Base-by-base conservation (phyloP, 495 filamentous ascomycete genomes). In the Hamigera avellanea region DNA sequence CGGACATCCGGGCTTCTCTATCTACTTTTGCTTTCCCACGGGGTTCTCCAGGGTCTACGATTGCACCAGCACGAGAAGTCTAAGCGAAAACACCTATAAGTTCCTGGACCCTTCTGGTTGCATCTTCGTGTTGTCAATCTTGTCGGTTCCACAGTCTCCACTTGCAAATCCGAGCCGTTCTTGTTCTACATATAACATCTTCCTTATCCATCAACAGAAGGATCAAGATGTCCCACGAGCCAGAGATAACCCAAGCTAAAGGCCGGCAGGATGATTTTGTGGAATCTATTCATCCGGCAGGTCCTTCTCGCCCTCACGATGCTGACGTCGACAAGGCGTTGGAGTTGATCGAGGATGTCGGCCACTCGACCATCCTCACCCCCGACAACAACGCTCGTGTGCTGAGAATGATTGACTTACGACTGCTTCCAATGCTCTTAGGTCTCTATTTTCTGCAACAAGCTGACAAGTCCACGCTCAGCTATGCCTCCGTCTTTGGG, bases 381-480 rank as follows among this genome's bases (percentile, higher is more conserved):
- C 56, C 63, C 0, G 71, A 70, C 43, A 73, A 76, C 37, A 75
- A 76, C 47, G 61, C 55, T 13, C 59, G 62, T 19, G 59, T 64
- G 15, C 54, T 75, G 31, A 54, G 60, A 15, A 66, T 67, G 48
- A 77, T 77, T 30, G 73, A 77, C 41, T 45, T 61, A 26, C 53
- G 69, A 33, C 35, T 77, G 3, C 62, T 77, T 42, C 73, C 73
- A 2, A 62, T 69, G 33, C 46, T 66, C 2, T 36, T 62, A 7
- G 54, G 50, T 7, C 59, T 64, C 32, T 66, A 64, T 45, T 62
- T 62, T 33, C 48, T 77, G 2, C 69, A 74, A 31, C 70, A 69
- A 40, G 59, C 76, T 14, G 73, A 78, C 54, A 76, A 76, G 40
- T 69, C 70, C 2, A 72, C 70, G 1, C 57, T 76, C 2, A 66